These are phyloP conservation scores for Monosporascus sp. DNA, from an alignment of 2,329 filamentous ascomycete species.

Conservation along the genomic window DNA sequence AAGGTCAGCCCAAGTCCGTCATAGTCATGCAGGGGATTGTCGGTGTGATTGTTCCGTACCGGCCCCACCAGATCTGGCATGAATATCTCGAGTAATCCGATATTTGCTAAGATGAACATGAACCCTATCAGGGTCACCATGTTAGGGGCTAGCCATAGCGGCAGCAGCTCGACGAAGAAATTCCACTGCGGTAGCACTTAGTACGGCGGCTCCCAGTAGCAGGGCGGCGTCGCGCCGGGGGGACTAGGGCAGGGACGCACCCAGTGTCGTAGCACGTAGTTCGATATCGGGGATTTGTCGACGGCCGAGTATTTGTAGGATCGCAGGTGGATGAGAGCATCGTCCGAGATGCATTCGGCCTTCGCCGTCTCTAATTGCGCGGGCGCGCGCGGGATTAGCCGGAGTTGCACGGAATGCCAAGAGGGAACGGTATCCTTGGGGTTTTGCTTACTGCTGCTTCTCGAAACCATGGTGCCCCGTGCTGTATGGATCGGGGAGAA, in stretches of 20 bases:
- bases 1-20: slow-evolving; percentile 7
- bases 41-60: slow-evolving; percentile 44
- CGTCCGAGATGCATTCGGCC: slow-evolving; percentile 77
- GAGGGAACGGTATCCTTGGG: neutral
- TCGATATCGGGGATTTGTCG: slow-evolving; percentile 89
- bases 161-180: slow-evolving; percentile 84
- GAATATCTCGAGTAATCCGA: slow-evolving; percentile 66
- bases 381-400: slow-evolving; percentile 8
- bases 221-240: slow-evolving; percentile 3
- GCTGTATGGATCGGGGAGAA: neutral
- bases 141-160: slow-evolving; percentile 95
- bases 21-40: neutral
- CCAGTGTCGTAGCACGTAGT: slow-evolving; percentile 92
- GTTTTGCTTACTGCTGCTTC: slow-evolving; percentile 28
- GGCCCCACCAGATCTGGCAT: slow-evolving; percentile 90
- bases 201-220: neutral
- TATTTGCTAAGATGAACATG: slow-evolving; percentile 85
- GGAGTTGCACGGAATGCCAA: neutral
- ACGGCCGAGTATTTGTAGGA: slow-evolving; percentile 97
- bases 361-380: slow-evolving; percentile 44
- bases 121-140: slow-evolving; percentile 96
- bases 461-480: slow-evolving; percentile 29
- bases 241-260: slow-evolving; percentile 51
- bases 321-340: slow-evolving; percentile 85
- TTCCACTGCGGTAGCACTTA: slow-evolving; percentile 68